Evolutionary conservation across 2,329 filamentous ascomycete species (phyloP).

Genomic region (Aschersonia sp.): DNA sequence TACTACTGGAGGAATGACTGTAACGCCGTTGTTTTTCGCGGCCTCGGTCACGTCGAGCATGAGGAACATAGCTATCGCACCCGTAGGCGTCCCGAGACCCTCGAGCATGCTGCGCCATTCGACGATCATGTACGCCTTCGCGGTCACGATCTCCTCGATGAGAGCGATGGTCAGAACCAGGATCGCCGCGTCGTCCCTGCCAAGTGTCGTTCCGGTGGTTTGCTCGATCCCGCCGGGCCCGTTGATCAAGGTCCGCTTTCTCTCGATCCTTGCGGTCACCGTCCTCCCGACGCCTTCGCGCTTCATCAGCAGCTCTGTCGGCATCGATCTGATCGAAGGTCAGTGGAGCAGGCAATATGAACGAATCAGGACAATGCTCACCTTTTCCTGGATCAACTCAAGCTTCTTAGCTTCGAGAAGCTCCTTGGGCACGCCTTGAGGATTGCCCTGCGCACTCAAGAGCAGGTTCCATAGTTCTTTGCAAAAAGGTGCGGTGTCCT

Average conservation of each 20-base stretch:
- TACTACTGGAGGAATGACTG: conserved; percentile 19
- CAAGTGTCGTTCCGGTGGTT: conserved; percentile 38
- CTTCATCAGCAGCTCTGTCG: conserved; percentile 66
- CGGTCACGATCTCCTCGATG: conserved; percentile 28
- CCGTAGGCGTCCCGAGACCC: conserved; percentile 28
- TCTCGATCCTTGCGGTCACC: conserved; percentile 59
- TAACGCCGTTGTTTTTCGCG: conserved; percentile 14
- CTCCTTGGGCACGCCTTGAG: conserved; percentile 87
- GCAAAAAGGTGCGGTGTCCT: conserved; percentile 78
- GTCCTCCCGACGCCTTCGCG: conserved; percentile 56
- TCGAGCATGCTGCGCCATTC: conserved; percentile 29
- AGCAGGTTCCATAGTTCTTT: conserved; percentile 89
- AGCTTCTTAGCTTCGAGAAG: conserved; percentile 91
- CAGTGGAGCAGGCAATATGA: background rate
- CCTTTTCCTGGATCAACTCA: conserved; percentile 91
- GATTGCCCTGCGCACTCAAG: conserved; percentile 75
- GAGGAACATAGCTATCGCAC: conserved; percentile 40
- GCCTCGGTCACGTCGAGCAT: conserved; percentile 27
- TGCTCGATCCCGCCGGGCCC: conserved; percentile 41
- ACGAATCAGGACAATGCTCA: conserved; percentile 19
- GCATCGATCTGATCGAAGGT: conserved; percentile 51
- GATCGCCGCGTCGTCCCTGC: conserved; percentile 37
- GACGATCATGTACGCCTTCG: conserved; percentile 29
- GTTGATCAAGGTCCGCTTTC: conserved; percentile 51
- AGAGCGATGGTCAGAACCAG: conserved; percentile 28